Evolutionary conservation across 768 basidiomycete genomes (phyloP).

Genomic region (Amanita molliuscula): DNA sequence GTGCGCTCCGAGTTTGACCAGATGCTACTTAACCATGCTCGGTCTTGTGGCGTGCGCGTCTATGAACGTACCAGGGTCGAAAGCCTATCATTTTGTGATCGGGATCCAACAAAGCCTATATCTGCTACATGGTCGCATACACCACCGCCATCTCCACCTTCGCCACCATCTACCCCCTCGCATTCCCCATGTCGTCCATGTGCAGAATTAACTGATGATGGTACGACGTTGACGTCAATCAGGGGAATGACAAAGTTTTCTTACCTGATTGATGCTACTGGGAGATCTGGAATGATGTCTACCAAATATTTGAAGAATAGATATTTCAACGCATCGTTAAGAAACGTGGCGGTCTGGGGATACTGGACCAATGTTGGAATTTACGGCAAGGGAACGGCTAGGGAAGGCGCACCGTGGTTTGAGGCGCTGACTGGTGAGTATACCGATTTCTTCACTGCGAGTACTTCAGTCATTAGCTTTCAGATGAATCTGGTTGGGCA

Average conservation of each 20-base stretch:
- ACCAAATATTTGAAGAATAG: slow-evolving; percentile 61
- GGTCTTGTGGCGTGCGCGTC: slow-evolving; percentile 37
- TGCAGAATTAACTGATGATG: slow-evolving; percentile 5
- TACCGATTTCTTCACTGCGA: background rate
- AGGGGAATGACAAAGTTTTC: slow-evolving; percentile 51
- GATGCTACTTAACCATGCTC: slow-evolving; percentile 45
- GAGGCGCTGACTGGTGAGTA: slow-evolving; percentile 57
- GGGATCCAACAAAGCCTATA: slow-evolving; percentile 31
- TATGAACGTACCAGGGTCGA: slow-evolving; percentile 47
- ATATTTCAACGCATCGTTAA: slow-evolving; percentile 54
- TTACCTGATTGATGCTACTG: slow-evolving; percentile 65
- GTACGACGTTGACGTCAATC: slow-evolving; percentile 11
- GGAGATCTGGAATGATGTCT: slow-evolving; percentile 63
- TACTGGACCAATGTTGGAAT: slow-evolving; percentile 52
- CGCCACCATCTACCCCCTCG: slow-evolving; percentile 25
- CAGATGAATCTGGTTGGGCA: slow-evolving; percentile 63
- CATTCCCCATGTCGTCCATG: slow-evolving; percentile 11
- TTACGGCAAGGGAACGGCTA: slow-evolving; percentile 38
- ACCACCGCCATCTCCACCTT: slow-evolving; percentile 27
- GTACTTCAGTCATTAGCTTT: background rate
- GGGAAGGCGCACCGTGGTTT: slow-evolving; percentile 56
- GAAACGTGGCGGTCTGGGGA: slow-evolving; percentile 71
- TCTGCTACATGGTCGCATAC: slow-evolving; percentile 46
- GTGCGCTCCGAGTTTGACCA: slow-evolving; percentile 55
- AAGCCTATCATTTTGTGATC: slow-evolving; percentile 30